phyloP scores from a whole-genome alignment of 306 rosid species.

The Ochetophila trinervis region DNA sequence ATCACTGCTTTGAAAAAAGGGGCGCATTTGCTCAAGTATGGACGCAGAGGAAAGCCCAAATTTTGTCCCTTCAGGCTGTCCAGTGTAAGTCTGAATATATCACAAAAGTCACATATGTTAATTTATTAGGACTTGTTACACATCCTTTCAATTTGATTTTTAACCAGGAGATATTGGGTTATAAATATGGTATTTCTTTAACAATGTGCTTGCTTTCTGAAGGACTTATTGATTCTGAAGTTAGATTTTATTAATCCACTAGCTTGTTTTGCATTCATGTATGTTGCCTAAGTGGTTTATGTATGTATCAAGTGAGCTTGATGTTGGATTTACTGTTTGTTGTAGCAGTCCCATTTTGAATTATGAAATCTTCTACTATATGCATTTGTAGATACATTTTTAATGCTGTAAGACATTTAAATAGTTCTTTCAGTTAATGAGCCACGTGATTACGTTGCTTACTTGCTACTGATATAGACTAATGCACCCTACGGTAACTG shows the following conservation, averaged over 20 bases:
- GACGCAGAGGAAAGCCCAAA: conserved; percentile 96
- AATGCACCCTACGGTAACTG: too few relatives aligned
- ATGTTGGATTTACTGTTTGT: conserved; percentile 2
- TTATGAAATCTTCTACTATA: background rate
- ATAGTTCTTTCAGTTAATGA: background rate
- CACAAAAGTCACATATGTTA: background rate
- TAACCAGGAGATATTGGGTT: too few relatives aligned
- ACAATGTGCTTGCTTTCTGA: background rate
- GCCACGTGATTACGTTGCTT: background rate
- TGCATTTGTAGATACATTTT: background rate
- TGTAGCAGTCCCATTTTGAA: background rate
- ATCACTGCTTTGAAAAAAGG: conserved; percentile 94
- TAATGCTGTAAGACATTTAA: background rate
- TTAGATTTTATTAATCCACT: background rate
- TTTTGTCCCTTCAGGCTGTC: conserved; percentile 95
- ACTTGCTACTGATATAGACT: background rate
- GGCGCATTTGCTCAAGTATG: conserved; percentile 87
- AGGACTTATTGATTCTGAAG: background rate
- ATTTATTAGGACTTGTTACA: background rate
- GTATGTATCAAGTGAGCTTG: background rate
- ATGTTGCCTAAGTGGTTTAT: background rate
- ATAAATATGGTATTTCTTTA: background rate
- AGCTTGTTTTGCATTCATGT: background rate
- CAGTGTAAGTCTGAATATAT: conserved; percentile 52
- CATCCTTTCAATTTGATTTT: background rate